Evolutionary conservation across 768 basidiomycete species (phyloP).

Genomic region (Auricularia sp.): DNA sequence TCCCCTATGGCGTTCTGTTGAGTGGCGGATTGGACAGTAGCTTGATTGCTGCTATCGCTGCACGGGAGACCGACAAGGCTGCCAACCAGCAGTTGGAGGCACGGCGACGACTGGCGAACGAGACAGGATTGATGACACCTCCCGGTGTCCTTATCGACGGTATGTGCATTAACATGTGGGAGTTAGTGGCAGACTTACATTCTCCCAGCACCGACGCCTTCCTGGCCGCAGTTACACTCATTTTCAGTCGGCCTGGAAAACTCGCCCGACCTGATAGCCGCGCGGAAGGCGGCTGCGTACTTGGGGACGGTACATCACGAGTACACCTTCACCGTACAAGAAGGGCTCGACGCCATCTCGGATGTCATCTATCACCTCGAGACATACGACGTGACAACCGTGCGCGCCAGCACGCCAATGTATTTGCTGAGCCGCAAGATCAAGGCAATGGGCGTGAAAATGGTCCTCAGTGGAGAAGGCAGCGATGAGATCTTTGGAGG

Average conservation of each 20-base stretch:
- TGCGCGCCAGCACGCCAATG: constrained; percentile 97
- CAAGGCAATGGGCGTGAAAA: constrained; percentile 99
- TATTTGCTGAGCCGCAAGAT: constrained; percentile 96
- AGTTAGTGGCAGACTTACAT: constrained; percentile 5
- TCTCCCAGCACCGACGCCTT: constrained; percentile 52
- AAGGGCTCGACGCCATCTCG: constrained; percentile 92
- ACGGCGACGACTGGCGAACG: constrained; percentile 34
- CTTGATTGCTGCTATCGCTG: constrained; percentile 89
- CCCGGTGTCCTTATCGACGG: constrained; percentile 2
- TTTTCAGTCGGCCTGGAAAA: constrained; percentile 93
- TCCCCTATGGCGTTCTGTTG: constrained; percentile 93
- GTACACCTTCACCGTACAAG: constrained; percentile 95
- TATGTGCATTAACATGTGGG: background rate
- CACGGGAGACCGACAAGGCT: constrained; percentile 89
- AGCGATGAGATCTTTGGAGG: constrained; percentile 97
- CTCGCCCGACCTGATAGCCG: constrained; percentile 91
- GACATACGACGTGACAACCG: constrained; percentile 98
- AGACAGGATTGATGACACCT: constrained; percentile 8
- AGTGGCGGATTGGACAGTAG: constrained; percentile 94
- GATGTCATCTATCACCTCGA: constrained; percentile 98
- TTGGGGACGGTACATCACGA: constrained; percentile 95
- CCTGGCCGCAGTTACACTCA: constrained; percentile 95
- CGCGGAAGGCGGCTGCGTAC: constrained; percentile 85
- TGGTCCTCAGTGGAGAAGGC: constrained; percentile 97
- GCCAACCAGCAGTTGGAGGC: constrained; percentile 66